phyloP scores from a whole-genome alignment of 129 eudicot species.

The Gnaphalium uliginosum region DNA sequence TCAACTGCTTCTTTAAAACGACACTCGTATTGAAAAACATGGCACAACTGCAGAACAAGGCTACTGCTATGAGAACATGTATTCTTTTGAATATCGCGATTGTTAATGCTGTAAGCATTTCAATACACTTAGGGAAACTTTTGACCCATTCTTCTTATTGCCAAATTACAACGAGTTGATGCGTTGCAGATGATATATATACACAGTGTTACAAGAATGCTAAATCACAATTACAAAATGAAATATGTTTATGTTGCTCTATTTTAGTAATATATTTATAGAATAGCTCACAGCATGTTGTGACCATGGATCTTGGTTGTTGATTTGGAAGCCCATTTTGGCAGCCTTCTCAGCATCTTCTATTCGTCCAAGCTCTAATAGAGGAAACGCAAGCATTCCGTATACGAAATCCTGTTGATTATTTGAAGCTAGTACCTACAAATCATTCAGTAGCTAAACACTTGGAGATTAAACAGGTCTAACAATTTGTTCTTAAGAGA shows the following conservation, averaged over 20 bases:
- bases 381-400: slow-evolving; percentile 94
- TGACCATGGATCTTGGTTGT: slow-evolving; percentile 84
- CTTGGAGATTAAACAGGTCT: no score
- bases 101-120: not conserved
- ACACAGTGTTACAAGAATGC: no score
- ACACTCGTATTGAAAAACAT: slow-evolving; percentile 79
- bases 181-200: no score
- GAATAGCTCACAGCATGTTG: slow-evolving; percentile 82
- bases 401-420: slow-evolving; percentile 55
- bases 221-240: no score
- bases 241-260: no score
- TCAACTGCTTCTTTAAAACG: slow-evolving; percentile 81
- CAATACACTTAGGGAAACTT: no score
- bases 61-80: slow-evolving; percentile 9
- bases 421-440: slow-evolving; percentile 68
- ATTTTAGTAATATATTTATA: not conserved
- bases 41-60: slow-evolving; percentile 61
- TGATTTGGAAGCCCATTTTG: slow-evolving; percentile 65
- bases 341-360: slow-evolving; percentile 80
- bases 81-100: no score
- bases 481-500: no score
- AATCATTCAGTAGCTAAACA: not conserved
- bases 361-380: slow-evolving; percentile 79
- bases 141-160: no score
- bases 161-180: no score